Evolutionary conservation across 768 basidiomycete species (phyloP).

Genomic region (Gloeopeniophorella convolvens): DNA sequence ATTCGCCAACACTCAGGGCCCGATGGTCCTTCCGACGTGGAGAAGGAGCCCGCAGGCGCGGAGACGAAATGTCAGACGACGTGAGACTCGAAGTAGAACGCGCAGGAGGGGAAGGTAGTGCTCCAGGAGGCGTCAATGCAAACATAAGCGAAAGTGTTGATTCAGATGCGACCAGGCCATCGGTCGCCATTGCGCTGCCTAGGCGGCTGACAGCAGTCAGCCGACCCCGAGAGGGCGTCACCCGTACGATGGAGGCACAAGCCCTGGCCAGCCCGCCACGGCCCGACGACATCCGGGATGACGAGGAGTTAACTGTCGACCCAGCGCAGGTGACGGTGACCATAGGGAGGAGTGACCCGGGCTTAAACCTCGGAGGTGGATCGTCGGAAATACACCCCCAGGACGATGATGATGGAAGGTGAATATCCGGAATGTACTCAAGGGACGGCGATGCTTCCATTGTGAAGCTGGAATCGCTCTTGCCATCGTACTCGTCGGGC

Average conservation of each 20-base stretch:
- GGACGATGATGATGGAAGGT: not conserved
- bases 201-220: not conserved
- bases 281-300: no score
- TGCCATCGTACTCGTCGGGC: not conserved
- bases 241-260: no score
- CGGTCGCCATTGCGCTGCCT: no score
- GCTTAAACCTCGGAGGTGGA: not conserved
- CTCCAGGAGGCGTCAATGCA: not conserved
- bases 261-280: no score
- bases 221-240: no score
- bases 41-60: not conserved
- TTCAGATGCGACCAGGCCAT: not conserved
- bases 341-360: no score
- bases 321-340: not conserved
- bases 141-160: not conserved
- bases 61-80: not conserved
- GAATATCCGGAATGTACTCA: not conserved
- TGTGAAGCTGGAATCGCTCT: not conserved
- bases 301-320: no score
- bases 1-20: no score
- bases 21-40: constrained; percentile 1
- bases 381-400: not conserved
- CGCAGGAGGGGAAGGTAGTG: not conserved
- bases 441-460: not conserved
- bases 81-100: not conserved